A percentile compares a stretch with the other conserved stretches of the same genome.
phyloP scores from a whole-genome alignment of 768 basidiomycete genomes.

The Phanerochaete sordida region DNA sequence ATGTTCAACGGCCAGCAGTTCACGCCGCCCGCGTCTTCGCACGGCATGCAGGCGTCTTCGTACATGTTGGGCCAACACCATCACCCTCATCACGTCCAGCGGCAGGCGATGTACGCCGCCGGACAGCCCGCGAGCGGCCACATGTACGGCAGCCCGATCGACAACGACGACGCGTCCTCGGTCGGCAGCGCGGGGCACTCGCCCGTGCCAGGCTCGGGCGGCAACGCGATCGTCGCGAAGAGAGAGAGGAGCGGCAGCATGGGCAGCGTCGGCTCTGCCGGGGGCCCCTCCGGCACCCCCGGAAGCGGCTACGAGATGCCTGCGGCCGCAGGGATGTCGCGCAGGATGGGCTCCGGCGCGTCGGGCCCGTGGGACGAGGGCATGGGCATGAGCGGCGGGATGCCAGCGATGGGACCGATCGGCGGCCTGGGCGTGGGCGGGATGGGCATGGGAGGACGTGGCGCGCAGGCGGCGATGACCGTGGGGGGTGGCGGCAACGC shows the following conservation, averaged over 20 bases:
- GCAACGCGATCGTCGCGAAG: slow-evolving; percentile 25
- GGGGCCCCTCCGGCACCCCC: neutral
- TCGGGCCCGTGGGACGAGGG: slow-evolving; percentile 17
- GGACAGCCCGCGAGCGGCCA: slow-evolving; percentile 18
- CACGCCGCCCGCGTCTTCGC: slow-evolving; percentile 40
- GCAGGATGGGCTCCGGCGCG: slow-evolving; percentile 23
- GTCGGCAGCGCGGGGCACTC: slow-evolving; percentile 30
- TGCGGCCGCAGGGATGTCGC: slow-evolving; percentile 23
- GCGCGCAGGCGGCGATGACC: slow-evolving; percentile 28
- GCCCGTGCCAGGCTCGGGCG: slow-evolving; percentile 14
- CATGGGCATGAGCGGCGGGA: slow-evolving; percentile 25
- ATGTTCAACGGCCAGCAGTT: slow-evolving; percentile 28
- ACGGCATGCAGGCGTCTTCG: slow-evolving; percentile 24
- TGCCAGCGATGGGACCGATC: slow-evolving; percentile 19
- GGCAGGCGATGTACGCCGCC: slow-evolving; percentile 25
- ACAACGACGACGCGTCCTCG: slow-evolving; percentile 37
- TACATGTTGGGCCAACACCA: slow-evolving; percentile 15
- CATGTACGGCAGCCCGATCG: slow-evolving; percentile 28
- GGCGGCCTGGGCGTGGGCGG: slow-evolving; percentile 24
- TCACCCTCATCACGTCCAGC: slow-evolving; percentile 11
- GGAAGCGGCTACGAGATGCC: slow-evolving; percentile 33
- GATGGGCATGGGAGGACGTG: slow-evolving; percentile 31
- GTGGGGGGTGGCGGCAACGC: slow-evolving; percentile 35
- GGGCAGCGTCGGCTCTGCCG: slow-evolving; percentile 23
- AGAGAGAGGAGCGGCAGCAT: slow-evolving; percentile 31